These are phyloP conservation scores for Suillus clintonianus DNA, from an alignment of 768 basidiomycete species.

Conservation along the genomic window DNA sequence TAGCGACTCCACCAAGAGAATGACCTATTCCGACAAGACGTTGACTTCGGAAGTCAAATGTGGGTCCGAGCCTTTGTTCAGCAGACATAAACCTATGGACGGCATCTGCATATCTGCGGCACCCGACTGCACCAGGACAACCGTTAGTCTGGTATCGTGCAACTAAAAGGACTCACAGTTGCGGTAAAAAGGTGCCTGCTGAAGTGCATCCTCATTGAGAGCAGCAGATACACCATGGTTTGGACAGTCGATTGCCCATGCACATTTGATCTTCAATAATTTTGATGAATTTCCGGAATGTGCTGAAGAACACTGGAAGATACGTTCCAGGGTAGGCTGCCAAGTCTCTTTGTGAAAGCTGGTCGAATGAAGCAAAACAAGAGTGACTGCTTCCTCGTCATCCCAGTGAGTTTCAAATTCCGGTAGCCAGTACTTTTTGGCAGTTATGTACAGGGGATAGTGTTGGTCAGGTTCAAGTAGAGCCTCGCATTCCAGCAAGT, in stretches of 20 bases:
- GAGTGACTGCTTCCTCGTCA: slow-evolving; percentile 50
- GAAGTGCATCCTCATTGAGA: slow-evolving; percentile 52
- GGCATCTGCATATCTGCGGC: slow-evolving; percentile 62
- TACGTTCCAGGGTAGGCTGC: slow-evolving; percentile 56
- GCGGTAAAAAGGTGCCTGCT: slow-evolving; percentile 43
- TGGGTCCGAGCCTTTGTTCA: slow-evolving; percentile 38
- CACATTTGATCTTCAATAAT: slow-evolving; percentile 33
- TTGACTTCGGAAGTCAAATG: slow-evolving; percentile 49
- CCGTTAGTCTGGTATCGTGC: neutral
- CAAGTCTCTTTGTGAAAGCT: slow-evolving; percentile 78
- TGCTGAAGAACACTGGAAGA: slow-evolving; percentile 39
- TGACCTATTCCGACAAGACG: slow-evolving; percentile 68
- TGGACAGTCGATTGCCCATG: slow-evolving; percentile 72
- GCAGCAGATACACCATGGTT: slow-evolving; percentile 67
- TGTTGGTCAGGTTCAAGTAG: slow-evolving; percentile 39
- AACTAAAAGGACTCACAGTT: slow-evolving; percentile 40
- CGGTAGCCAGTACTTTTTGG: slow-evolving; percentile 57
- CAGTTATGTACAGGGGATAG: slow-evolving; percentile 54
- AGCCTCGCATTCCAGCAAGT: slow-evolving; percentile 26
- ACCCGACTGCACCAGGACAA: slow-evolving; percentile 48
- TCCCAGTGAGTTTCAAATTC: slow-evolving; percentile 36
- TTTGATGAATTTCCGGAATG: neutral
- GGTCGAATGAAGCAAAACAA: slow-evolving; percentile 67
- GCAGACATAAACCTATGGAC: slow-evolving; percentile 56
- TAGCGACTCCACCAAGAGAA: slow-evolving; percentile 65